Percentiles rank a stretch among this genome's conserved stretches.
phyloP scores from a whole-genome alignment of 805 yeast genomes.

The Ogataea nonfermentans region DNA sequence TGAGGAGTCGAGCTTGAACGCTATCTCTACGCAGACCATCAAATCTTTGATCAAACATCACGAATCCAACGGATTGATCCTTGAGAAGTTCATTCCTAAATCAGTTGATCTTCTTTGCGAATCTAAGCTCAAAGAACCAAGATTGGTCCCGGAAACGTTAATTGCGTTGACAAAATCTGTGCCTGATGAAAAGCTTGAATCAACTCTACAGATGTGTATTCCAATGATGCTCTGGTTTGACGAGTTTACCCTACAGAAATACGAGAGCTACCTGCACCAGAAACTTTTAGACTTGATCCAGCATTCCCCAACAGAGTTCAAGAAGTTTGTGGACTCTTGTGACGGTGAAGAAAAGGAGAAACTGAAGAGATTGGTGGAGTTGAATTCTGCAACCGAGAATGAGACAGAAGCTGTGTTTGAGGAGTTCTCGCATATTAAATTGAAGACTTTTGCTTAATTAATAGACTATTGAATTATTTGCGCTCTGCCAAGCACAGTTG shows the following conservation, averaged over 20 bases:
- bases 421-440: slow-evolving; percentile 42
- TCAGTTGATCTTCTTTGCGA: slow-evolving; percentile 34
- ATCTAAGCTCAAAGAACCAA: slow-evolving; percentile 31
- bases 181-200: slow-evolving; percentile 30
- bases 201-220: slow-evolving; percentile 32
- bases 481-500: slow-evolving; percentile 23
- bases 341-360: slow-evolving; percentile 39
- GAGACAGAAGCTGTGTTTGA: slow-evolving; percentile 11
- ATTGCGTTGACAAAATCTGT: slow-evolving; percentile 42
- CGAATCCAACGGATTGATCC: slow-evolving; percentile 35
- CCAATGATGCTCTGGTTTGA: slow-evolving; percentile 36
- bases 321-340: slow-evolving; percentile 41
- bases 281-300: slow-evolving; percentile 48
- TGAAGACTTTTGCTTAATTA: slow-evolving; percentile 46
- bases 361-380: slow-evolving; percentile 45
- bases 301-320: slow-evolving; percentile 47
- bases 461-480: slow-evolving; percentile 1
- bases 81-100: slow-evolving; percentile 46
- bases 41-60: slow-evolving; percentile 47
- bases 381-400: slow-evolving; percentile 18
- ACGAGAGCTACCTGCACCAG: slow-evolving; percentile 42
- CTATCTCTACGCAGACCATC: slow-evolving; percentile 58
- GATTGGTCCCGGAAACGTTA: slow-evolving; percentile 48
- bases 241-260: slow-evolving; percentile 19
- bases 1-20: slow-evolving; percentile 32